Base-by-base conservation (phyloP, 2,329 filamentous ascomycete species). In the Bertia moriformis region DNA sequence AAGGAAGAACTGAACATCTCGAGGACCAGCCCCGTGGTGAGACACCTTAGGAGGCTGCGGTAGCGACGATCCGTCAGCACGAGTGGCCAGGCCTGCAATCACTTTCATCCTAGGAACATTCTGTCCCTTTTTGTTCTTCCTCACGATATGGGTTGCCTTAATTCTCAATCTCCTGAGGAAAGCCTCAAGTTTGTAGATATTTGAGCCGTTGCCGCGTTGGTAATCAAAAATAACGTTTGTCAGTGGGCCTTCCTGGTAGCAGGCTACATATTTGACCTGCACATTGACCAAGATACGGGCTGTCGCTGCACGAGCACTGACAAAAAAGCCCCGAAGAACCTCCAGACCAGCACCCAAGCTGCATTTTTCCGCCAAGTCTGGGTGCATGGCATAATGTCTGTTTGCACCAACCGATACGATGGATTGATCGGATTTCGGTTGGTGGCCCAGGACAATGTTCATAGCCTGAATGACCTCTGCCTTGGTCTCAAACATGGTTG, bases 251-350 rank as follows among this genome's bases (percentile, higher is more conserved):
- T 60, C 47, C 44, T 69, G 61, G 52, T 73, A 75, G 48, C 74
- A 78, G 0, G 73, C 71, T 2, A 65, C 62, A 35, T 69, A 68
- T 5, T 71, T 71, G 18, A 79, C 72, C 42, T 81, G 77, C 3
- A 80, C 58, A 41, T 82, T 81, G 12, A 80, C 51, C 1, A 81
- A 49, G 3, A 80, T 56, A 3, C 73, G 63, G 29, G 63, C 65
- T 13, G 71, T 69, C 2, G 71, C 67, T 2, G 71, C 65, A 4
- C 77, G 69, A 19, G 75, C 68, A 47, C 72, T 78, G 10, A 72
- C 60, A 48, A 71, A 79, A 53, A 71, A 81, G 0, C 77, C 77
- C 32, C 74, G 63, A 3, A 76, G 51, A 1, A 73, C 73, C 37
- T 69, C 59, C 0, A 81, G 56, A 1, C 72, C 72, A 10, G 51